phyloP scores from a whole-genome alignment of 805 yeast species.

The Schwanniomyces occidentalis region DNA sequence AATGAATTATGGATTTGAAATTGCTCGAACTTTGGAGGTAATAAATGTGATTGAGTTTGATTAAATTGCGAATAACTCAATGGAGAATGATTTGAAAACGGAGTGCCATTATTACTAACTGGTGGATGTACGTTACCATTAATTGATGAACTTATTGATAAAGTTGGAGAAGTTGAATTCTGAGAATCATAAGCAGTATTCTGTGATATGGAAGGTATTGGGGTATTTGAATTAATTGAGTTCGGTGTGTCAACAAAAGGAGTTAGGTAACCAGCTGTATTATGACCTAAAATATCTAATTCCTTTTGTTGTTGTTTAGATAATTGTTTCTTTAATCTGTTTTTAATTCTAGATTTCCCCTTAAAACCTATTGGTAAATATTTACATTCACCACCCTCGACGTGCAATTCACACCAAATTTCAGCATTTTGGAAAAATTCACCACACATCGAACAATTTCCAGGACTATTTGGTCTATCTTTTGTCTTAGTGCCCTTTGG shows the following conservation, averaged over 20 bases:
- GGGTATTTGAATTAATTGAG: slow-evolving; percentile 8
- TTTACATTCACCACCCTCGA: slow-evolving; percentile 50
- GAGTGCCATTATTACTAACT: slow-evolving; percentile 6
- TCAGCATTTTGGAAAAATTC: slow-evolving; percentile 47
- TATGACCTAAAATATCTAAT: slow-evolving; percentile 2
- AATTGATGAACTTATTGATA: slow-evolving; percentile 10
- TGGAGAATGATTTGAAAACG: slow-evolving; percentile 8
- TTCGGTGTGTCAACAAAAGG: slow-evolving; percentile 11
- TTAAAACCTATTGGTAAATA: slow-evolving; percentile 44
- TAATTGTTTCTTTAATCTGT: slow-evolving; percentile 40
- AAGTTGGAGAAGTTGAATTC: slow-evolving; percentile 11
- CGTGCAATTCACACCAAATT: slow-evolving; percentile 53
- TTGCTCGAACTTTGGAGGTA: slow-evolving; percentile 5
- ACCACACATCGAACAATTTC: slow-evolving; percentile 58
- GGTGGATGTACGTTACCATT: slow-evolving; percentile 4
- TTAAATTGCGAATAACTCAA: slow-evolving; percentile 3
- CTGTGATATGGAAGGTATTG: slow-evolving; percentile 5
- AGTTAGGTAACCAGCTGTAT: slow-evolving; percentile 5
- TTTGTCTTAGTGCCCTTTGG: slow-evolving; percentile 55
- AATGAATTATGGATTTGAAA: slow-evolving; percentile 5
- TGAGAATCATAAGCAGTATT: slow-evolving; percentile 6
- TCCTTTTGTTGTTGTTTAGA: slow-evolving; percentile 14
- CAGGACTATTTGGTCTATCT: slow-evolving; percentile 43
- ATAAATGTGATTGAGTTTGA: slow-evolving; percentile 4
- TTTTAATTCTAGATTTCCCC: slow-evolving; percentile 45